Evolutionary conservation across 2,329 filamentous ascomycete species (phyloP).

Genomic region (Colletotrichum sp.): DNA sequence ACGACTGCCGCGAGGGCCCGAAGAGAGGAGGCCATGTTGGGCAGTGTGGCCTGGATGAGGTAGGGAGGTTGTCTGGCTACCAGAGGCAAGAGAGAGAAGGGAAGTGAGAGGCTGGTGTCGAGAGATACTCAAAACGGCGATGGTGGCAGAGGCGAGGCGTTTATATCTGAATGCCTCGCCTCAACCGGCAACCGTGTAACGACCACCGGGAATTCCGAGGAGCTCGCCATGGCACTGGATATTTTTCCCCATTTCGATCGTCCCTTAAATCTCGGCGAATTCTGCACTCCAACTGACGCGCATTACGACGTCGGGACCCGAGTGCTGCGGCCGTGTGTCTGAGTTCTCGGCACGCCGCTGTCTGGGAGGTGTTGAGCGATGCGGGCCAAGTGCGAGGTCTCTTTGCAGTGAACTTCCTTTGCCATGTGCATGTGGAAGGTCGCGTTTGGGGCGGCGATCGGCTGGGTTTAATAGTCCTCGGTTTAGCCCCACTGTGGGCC

Average conservation of each 20-base stretch:
- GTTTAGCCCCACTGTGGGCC: background rate
- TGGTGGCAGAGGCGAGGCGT: background rate
- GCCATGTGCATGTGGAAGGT: rapidly evolving
- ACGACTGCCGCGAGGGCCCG: background rate
- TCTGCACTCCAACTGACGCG: background rate
- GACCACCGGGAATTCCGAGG: background rate
- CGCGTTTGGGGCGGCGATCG: background rate
- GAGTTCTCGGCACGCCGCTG: background rate
- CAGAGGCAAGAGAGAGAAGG: background rate
- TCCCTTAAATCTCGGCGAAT: background rate
- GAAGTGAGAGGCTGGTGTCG: background rate
- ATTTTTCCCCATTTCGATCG: background rate
- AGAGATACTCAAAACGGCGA: background rate
- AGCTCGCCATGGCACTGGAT: background rate
- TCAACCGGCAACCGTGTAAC: background rate
- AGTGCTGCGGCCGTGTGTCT: background rate
- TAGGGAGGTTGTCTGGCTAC: background rate
- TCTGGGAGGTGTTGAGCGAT: background rate
- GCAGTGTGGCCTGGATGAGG: background rate
- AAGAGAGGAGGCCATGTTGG: background rate
- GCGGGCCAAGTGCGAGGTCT: background rate
- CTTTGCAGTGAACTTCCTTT: background rate
- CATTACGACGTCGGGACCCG: background rate
- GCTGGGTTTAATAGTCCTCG: background rate
- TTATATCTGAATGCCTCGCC: background rate